phyloP scores from a whole-genome alignment of 441 rosid species.

The Brassica hybrid region DNA sequence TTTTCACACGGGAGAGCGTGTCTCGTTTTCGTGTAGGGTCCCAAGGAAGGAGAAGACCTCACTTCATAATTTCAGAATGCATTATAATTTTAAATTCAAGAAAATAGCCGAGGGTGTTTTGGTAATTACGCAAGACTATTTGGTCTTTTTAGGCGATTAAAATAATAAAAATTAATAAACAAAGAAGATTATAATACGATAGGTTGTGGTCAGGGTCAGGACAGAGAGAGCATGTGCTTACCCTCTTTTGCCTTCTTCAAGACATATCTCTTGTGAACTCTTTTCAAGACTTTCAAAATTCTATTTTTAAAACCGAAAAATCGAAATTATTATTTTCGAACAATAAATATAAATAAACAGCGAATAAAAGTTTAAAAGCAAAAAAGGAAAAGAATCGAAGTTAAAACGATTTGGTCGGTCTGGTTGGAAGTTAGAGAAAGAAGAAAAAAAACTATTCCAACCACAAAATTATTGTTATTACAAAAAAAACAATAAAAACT shows the following conservation, averaged over 20 bases:
- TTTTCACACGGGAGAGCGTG: conserved; percentile 45
- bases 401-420: conserved; percentile 37
- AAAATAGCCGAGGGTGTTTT: conserved; percentile 29
- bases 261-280: conserved; percentile 40
- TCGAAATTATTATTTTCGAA: neutral
- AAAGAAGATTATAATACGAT: conserved; percentile 19
- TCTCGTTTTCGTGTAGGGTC: conserved; percentile 43
- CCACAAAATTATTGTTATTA: conserved; percentile 34
- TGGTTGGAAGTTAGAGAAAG: conserved; percentile 36
- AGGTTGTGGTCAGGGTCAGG: conserved; percentile 44
- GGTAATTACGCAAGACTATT: conserved; percentile 25
- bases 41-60: conserved; percentile 44
- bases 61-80: conserved; percentile 27
- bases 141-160: conserved; percentile 13
- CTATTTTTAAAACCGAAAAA: neutral
- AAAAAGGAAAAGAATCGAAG: conserved; percentile 31
- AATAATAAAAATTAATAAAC: conserved; percentile 4
- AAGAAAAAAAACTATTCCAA: conserved; percentile 16
- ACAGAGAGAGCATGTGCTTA: conserved; percentile 43
- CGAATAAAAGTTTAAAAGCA: conserved; percentile 35
- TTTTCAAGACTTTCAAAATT: conserved; percentile 7
- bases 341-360: neutral
- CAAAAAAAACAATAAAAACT: neutral
- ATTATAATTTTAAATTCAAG: neutral
- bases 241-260: conserved; percentile 44